Base-by-base conservation (phyloP, 108 stramenopile genomes). In the Nitzschia sp. region DNA sequence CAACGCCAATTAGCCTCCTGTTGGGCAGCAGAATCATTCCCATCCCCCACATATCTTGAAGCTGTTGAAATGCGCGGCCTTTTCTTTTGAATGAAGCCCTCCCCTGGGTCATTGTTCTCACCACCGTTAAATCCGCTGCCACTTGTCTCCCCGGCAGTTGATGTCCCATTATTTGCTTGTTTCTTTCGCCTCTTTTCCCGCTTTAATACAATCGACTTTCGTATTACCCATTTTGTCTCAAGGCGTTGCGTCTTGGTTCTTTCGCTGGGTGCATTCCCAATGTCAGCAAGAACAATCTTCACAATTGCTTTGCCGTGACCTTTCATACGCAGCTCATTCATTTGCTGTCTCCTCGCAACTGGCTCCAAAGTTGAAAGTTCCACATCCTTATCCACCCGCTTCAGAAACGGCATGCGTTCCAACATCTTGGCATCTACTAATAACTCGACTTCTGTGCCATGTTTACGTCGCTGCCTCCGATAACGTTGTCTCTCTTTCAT, bases 1-100 rank as follows among this genome's bases (percentile, higher is more conserved):
- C 86, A 91, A 48, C 81, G 68, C 79, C 81, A 86, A 54, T 91
- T 91, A 53, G 64, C 43, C 57, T 83, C 71, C 69, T 91, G 90
- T 48, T 88, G 85, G 17, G 24, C 50, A 17, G 48, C 39, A 22
- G 77, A 64, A 73, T 91, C 90, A 55, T 79, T 78, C 8, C 75
- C 82, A 66, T 91, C 84, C 12, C 90, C 90, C 7, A 85, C 14
- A 67, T 78, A 83, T 14, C 51, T 20, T 15, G 61, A 29, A 24
- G 24, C 19, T n/a, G 53, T 43, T 41, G 51, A 55, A 41, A 50
- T 48, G 24, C 44, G 39, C 19, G 63, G 63, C 48, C 25, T 51
- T 63, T 53, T 38, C n/a, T 72, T 66, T 41, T 65, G 48, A 12
- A 40, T 38, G 39, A 38, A 38, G 20, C 11, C 44, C 10, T 42